Base-by-base conservation (phyloP, 2,329 filamentous ascomycete species). In the Fulvia fulva region DNA sequence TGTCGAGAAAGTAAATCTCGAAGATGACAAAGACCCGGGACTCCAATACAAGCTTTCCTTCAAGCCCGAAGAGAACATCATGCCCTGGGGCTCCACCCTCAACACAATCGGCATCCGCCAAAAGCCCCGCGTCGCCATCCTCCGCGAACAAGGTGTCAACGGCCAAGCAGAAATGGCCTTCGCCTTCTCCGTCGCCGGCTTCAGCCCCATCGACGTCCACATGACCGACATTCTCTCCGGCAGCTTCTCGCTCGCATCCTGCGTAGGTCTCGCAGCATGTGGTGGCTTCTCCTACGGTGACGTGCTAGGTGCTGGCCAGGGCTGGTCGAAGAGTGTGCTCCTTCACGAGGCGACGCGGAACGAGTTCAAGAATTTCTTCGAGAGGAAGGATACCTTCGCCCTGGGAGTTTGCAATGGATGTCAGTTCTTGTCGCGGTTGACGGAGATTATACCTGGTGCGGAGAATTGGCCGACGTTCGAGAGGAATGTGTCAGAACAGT, bases 161-260 rank as follows among this genome's bases (percentile, higher is more conserved):
- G 90, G 92, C 44, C 86, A 97, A 68, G 87, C 91, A n/a, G 94
- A 99, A 75, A 96, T 99, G 90, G 94, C 94, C 0, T 97, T 96
- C 70, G 91, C 92, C 51, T 97, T 97, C 81, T 87, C 88, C 64
- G 86, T 87, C 34, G 93, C 94, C 45, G 93, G 93, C 37, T 97
- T 97, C 77, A 87, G 91, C 51, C 86, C 92, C 14, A 84, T 97
- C 49, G 93, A 99, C 70, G 88, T 97, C 1, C 93, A 97, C 80
- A 97, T 99, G 94, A 94, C 89, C 3, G 93, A 97, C 68, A 81
- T 88, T 51, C 87, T 97, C 56, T 86, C 90, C 23, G 86, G 85
- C 11, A 88, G 89, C 16, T 86, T 90, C 61, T 91, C 90, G 0
- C 85, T 99, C 8, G 82, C 87, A 43, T 87, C 87, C 63, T 97